phyloP scores from a whole-genome alignment of 208 protist species.

The Trypanosoma boissoni region DNA sequence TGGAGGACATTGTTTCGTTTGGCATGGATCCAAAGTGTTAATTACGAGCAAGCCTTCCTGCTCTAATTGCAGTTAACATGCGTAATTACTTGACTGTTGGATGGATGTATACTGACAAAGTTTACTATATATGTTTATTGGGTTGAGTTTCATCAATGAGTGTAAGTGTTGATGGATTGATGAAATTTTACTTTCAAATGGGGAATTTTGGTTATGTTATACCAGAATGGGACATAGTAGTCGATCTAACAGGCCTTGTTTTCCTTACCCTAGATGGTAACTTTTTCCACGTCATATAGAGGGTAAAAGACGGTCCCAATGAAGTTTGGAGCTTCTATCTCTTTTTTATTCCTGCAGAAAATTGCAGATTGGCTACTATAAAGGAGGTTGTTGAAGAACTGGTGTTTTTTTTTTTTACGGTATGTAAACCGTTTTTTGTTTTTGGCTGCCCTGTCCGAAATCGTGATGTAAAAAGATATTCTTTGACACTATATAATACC shows the following conservation, averaged over 20 bases:
- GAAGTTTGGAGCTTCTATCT: neutral
- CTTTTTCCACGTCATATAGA: conserved; percentile 1
- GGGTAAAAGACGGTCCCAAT: neutral
- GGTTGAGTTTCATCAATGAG: conserved; percentile 12
- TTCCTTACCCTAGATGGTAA: conserved; percentile 2
- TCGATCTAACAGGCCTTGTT: conserved; percentile 7
- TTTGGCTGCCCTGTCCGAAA: conserved; percentile 13
- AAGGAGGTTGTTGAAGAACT: no score
- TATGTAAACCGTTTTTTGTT: conserved; percentile 9
- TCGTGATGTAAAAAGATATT: neutral
- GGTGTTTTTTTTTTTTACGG: conserved; percentile 5
- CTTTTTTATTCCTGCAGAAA: conserved; percentile 16
- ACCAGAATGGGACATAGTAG: conserved; percentile 5
- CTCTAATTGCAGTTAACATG: conserved; percentile 10
- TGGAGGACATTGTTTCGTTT: conserved; percentile 9
- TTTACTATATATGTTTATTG: conserved; percentile 9
- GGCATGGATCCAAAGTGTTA: neutral
- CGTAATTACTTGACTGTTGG: conserved; percentile 1
- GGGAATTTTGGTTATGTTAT: conserved; percentile 2
- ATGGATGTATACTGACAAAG: neutral
- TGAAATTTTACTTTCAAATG: conserved; percentile 11
- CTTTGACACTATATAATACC: neutral
- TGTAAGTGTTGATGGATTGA: conserved; percentile 3
- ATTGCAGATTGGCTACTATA: no score
- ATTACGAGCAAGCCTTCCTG: neutral